These are phyloP conservation scores for Sordariomycetes sp. DNA, from an alignment of 2,329 filamentous ascomycete genomes.

Conservation along the genomic window DNA sequence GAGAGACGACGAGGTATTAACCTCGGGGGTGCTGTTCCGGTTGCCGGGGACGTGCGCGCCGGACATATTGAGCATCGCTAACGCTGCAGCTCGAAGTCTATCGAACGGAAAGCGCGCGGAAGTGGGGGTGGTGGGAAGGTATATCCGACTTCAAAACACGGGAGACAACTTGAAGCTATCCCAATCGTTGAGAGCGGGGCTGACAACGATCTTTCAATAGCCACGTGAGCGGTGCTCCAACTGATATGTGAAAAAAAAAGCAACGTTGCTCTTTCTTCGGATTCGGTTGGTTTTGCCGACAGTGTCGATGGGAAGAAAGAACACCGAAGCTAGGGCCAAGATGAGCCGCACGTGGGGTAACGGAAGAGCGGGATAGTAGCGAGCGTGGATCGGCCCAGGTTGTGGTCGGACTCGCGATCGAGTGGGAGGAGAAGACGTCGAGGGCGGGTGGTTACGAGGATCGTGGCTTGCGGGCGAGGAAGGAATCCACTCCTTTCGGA, in stretches of 20 bases:
- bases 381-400: not conserved
- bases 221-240: not conserved
- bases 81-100: not conserved
- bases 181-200: not conserved
- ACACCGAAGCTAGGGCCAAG: not conserved
- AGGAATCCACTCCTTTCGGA: not conserved
- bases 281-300: not conserved
- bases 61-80: slow-evolving; percentile 50
- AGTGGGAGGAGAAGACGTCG: not conserved
- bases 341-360: not conserved
- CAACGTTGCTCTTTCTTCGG: slow-evolving; percentile 13
- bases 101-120: not conserved
- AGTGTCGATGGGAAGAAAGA: not conserved
- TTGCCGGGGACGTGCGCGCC: slow-evolving; percentile 65
- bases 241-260: slow-evolving; percentile 1
- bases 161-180: slow-evolving; percentile 3
- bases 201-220: not conserved
- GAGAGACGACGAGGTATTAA: slow-evolving; percentile 64
- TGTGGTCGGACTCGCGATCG: not conserved
- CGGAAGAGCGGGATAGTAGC: not conserved
- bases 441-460: not conserved
- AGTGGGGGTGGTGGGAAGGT: not conserved
- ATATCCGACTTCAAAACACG: slow-evolving; percentile 8
- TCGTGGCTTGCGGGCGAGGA: not conserved
- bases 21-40: slow-evolving; percentile 95